phyloP scores from a whole-genome alignment of 495 filamentous ascomycete genomes.

The Viridothelium virens region DNA sequence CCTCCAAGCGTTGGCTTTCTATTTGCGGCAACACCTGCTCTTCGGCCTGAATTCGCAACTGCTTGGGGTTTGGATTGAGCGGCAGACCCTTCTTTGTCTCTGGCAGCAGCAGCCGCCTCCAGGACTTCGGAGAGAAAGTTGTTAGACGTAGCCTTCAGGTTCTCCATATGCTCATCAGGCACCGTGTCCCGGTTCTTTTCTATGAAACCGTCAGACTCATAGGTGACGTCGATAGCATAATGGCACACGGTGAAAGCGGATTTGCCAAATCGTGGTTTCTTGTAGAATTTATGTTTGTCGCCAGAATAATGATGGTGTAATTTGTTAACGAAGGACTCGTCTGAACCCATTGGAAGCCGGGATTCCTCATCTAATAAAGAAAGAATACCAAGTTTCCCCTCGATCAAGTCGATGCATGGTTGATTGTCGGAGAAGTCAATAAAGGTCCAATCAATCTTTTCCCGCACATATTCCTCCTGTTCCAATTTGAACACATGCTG shows the following conservation, averaged over 20 bases:
- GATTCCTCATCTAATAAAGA: slow-evolving; percentile 95
- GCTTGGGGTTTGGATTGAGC: slow-evolving; percentile 62
- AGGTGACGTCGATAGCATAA: slow-evolving; percentile 97
- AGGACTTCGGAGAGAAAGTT: slow-evolving; percentile 78
- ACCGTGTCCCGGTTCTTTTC: slow-evolving; percentile 99
- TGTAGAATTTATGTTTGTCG: slow-evolving; percentile 95
- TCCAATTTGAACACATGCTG: slow-evolving; percentile 99
- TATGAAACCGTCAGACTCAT: slow-evolving; percentile 99
- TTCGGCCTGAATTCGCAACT: slow-evolving; percentile 53
- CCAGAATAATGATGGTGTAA: slow-evolving; percentile 87
- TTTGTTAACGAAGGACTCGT: slow-evolving; percentile 96
- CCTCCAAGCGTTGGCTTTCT: slow-evolving; percentile 95
- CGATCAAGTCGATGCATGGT: slow-evolving; percentile 98
- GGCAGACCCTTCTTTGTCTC: slow-evolving; percentile 77
- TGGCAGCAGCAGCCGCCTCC: slow-evolving; percentile 70
- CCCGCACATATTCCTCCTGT: slow-evolving; percentile 94
- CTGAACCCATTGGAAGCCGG: slow-evolving; percentile 89
- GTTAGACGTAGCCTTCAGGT: slow-evolving; percentile 78
- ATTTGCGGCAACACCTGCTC: slow-evolving; percentile 83
- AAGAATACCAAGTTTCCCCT: slow-evolving; percentile 89
- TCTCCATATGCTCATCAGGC: slow-evolving; percentile 93
- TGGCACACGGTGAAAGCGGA: slow-evolving; percentile 98
- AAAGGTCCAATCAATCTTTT: slow-evolving; percentile 98
- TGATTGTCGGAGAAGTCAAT: slow-evolving; percentile 99
- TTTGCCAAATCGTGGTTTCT: slow-evolving; percentile 95